Conservation (phyloP, 202 grass and related monocot genomes). For the Hordeum pubiflorum region DNA sequence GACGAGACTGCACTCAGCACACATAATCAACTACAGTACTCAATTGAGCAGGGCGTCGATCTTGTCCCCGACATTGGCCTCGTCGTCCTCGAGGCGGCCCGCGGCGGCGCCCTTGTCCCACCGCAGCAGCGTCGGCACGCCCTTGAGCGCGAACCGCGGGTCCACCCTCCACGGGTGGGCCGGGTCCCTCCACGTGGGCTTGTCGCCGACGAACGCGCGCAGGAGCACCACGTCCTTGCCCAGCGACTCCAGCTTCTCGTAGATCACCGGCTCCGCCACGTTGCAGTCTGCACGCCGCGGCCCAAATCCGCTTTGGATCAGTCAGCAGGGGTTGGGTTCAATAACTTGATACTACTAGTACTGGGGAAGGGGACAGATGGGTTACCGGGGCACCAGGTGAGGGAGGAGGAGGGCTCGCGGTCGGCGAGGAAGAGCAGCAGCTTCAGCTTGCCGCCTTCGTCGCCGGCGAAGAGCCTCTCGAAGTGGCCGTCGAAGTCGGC, state of each 20-base stretch:
- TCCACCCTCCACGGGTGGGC: conserved; percentile 76
- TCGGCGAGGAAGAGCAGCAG: conserved; percentile 88
- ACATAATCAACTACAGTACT: neutral
- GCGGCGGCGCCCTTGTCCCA: conserved; percentile 64
- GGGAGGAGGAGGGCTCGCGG: conserved; percentile 57
- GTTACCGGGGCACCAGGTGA: conserved; percentile 80
- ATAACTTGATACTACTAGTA: neutral
- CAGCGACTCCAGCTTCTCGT: conserved; percentile 44
- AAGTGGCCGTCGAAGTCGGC: conserved; percentile 33
- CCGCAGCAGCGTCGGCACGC: conserved; percentile 76
- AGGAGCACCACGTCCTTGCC: conserved; percentile 56
- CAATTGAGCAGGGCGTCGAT: conserved; percentile 47
- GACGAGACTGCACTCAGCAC: no score
- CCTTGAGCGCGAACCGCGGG: conserved; percentile 56
- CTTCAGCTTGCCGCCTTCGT: conserved; percentile 30
- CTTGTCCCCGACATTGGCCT: conserved; percentile 59
- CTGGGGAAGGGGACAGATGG: neutral
- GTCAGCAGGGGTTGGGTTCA: neutral
- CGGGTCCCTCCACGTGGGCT: conserved; percentile 64
- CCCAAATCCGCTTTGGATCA: neutral
- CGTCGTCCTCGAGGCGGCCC: conserved; percentile 59
- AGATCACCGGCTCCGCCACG: conserved; percentile 89
- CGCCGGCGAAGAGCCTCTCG: conserved; percentile 3
- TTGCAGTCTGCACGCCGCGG: conserved; percentile 62
- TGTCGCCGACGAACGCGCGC: conserved; percentile 82